Evolutionary conservation across 768 basidiomycete species (phyloP).

Genomic region (Mycena latifolia): DNA sequence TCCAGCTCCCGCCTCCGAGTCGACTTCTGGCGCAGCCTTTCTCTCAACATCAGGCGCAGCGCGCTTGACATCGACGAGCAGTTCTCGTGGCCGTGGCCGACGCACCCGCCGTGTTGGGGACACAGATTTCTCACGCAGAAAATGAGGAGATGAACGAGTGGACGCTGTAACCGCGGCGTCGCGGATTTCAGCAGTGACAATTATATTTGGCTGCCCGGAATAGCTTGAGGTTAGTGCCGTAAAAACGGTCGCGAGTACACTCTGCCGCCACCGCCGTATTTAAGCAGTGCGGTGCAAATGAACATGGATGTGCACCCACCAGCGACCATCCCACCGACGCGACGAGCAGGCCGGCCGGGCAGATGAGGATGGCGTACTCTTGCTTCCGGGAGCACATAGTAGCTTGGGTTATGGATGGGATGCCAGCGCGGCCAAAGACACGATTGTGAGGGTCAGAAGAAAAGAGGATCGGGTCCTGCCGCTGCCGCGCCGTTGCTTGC

Average conservation of each 20-base stretch:
- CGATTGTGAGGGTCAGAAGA: too few species aligned
- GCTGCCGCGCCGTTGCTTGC: neutral
- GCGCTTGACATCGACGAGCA: slow-evolving; percentile 3
- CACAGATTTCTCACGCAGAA: neutral
- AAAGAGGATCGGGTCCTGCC: neutral
- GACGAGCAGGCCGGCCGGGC: slow-evolving; percentile 7
- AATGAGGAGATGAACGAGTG: slow-evolving; percentile 11
- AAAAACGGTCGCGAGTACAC: slow-evolving; percentile 21
- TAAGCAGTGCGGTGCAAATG: neutral
- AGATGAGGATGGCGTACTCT: slow-evolving; percentile 6
- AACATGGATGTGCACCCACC: slow-evolving; percentile 9
- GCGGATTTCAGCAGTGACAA: too few species aligned
- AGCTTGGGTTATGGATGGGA: slow-evolving; percentile 1
- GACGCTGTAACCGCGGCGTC: slow-evolving; percentile 23
- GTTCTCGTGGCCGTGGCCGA: neutral
- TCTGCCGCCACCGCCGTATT: slow-evolving; percentile 10
- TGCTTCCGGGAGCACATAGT: slow-evolving; percentile 17
- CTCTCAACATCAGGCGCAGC: too few species aligned
- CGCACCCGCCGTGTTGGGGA: neutral
- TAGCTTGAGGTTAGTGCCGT: neutral
- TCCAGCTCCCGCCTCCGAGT: too few species aligned
- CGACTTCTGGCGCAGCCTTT: too few species aligned
- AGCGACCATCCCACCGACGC: slow-evolving; percentile 25
- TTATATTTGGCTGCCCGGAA: slow-evolving; percentile 12
- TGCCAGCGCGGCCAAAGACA: slow-evolving; percentile 20